Evolutionary conservation across 2,329 filamentous ascomycete genomes (phyloP).

Genomic region (Colletotrichum brevisporum): DNA sequence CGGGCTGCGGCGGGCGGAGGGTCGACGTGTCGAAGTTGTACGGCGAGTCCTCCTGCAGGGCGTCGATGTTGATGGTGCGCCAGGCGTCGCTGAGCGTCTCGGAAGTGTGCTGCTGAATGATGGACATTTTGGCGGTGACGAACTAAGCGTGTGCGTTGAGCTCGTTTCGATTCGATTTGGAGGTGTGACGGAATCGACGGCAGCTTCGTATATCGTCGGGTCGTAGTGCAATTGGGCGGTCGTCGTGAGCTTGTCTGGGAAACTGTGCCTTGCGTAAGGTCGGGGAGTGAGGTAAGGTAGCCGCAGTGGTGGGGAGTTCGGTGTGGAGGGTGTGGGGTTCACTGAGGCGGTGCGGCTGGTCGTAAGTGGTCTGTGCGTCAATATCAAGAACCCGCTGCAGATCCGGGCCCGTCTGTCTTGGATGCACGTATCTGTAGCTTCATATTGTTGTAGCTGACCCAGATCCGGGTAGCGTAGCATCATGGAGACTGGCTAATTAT

Average conservation of each 20-base stretch:
- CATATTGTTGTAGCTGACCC: not conserved
- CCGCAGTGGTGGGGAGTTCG: conserved; percentile 35
- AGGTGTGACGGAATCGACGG: not conserved
- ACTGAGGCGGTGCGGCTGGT: conserved; percentile 37
- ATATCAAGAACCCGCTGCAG: conserved; percentile 14
- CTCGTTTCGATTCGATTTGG: not conserved
- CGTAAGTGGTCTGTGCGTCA: conserved; percentile 26
- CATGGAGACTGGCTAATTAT: conserved; percentile 15
- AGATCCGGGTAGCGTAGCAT: not conserved
- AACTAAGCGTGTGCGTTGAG: not conserved
- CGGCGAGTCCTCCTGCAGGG: conserved; percentile 89
- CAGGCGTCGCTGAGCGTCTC: conserved; percentile 75
- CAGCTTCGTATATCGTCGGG: not conserved
- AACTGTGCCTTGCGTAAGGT: conserved; percentile 28
- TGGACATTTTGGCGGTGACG: conserved; percentile 63
- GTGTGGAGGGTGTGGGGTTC: conserved; percentile 40
- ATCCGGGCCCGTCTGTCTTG: not conserved
- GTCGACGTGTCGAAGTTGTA: conserved; percentile 92
- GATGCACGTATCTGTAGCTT: not conserved
- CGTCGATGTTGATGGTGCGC: conserved; percentile 96
- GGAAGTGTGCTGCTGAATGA: conserved; percentile 75
- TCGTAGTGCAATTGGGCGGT: conserved; percentile 8
- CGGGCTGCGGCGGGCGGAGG: conserved; percentile 81
- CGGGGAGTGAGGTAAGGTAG: conserved; percentile 37
- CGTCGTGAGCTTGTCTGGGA: conserved; percentile 13